Evolutionary conservation across 2,329 filamentous ascomycete genomes (phyloP), one percentile per base, ranked within the genome.

Genomic region (Trichoderma hamatum): DNA sequence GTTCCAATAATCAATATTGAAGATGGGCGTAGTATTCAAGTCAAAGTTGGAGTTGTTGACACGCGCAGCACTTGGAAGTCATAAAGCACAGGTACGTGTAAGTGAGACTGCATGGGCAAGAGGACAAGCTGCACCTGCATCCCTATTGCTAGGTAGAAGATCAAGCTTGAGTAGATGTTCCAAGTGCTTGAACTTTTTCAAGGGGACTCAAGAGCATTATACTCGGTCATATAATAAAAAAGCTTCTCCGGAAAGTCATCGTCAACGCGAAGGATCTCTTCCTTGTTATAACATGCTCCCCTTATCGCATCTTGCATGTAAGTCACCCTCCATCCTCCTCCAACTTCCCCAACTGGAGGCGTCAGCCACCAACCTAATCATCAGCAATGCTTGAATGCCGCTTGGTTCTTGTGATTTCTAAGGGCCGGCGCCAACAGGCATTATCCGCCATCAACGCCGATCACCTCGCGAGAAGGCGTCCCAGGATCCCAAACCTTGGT

Each of bases 401-500:
- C 21, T 10, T 24, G 30, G 55, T 36, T 67, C 28, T 21, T 59
- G 28, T 21, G 32, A 51, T 67, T 36, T 39, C 39, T 21, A 64
- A 64, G 28, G 61, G 61, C 49, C 61, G 61, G 49, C 24, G 55
- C 49, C 61, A 30, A 14, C 63, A 59, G 24, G 63, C 36, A 30
- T 67, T 59, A 13, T 24, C 63, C 63, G 52, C 36, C 54, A 59
- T 67, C 63, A 46, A 59, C 54, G 63, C 63, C 63, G 63, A 67
- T 67, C 63, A 49, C 54, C 54, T 46, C 54, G 39, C 19, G 28
- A 59, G 39, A 67, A 14, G 54, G 28, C 63, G 24, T 59, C 24
- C 39, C 11, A 59, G 63, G 54, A 59, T 51, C 30, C 10, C 52
- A 46, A 59, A 67, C 54, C 63, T 59, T 67, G 63, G 26, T 34